Percentiles rank a stretch among this genome's conserved stretches.
Conservation (phyloP, 176 grass and related monocot genomes). For the Triticum aestivum region IWGSC_CS_RefSeq_v2.1 NC_057797.1:627301138-627301637, state of each 20-base stretch:
- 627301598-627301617: neutral
- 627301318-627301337: neutral
- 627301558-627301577: neutral
- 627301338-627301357: neutral
- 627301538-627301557: neutral
- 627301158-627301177: too few relatives aligned
- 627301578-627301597: neutral
- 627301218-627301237: neutral
- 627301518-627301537: neutral
- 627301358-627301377: neutral
- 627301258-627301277: neutral
- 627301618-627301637: slow-evolving; percentile 2
- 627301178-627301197: neutral
- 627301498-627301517: slow-evolving; percentile 18
- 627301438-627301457: neutral
- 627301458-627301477: neutral
- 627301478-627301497: neutral
- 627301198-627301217: neutral
- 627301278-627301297: neutral
- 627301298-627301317: neutral
- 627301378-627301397: neutral
- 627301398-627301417: neutral
- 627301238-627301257: neutral
- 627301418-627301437: neutral
- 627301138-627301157: too few relatives aligned